phyloP scores from a whole-genome alignment of 2,329 filamentous ascomycete genomes.

The Claviceps sorghi region DNA sequence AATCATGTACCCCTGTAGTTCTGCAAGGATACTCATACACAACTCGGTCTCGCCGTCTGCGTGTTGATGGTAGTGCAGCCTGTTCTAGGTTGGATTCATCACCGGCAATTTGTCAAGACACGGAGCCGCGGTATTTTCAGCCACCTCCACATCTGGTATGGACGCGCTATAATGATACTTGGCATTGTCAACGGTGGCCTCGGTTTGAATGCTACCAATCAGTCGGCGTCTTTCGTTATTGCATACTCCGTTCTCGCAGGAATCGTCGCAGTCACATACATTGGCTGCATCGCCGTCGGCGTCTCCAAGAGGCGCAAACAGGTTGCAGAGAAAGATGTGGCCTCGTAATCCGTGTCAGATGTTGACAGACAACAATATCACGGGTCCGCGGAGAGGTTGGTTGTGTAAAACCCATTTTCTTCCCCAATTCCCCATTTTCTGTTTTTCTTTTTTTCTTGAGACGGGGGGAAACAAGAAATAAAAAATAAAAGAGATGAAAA shows the following conservation, averaged over 20 bases:
- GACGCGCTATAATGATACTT: conserved; percentile 40
- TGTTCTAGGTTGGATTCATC: conserved; percentile 42
- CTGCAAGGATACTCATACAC: conserved; percentile 37
- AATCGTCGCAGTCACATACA: conserved; percentile 32
- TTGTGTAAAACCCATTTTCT: not conserved
- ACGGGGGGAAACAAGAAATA: not conserved
- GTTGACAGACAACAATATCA: not conserved
- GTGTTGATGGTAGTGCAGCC: conserved; percentile 43
- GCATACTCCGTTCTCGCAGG: conserved; percentile 43
- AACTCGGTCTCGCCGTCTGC: conserved; percentile 40
- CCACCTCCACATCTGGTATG: conserved; percentile 48
- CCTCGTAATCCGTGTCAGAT: not conserved
- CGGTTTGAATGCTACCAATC: conserved; percentile 37
- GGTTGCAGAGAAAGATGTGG: not conserved
- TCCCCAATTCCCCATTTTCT: too few relatives aligned
- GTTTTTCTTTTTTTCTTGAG: not conserved
- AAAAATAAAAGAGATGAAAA: not conserved
- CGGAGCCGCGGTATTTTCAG: conserved; percentile 35
- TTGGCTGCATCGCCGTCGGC: conserved; percentile 8
- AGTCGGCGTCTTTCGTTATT: conserved; percentile 27
- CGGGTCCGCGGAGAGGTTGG: not conserved
- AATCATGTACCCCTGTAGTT: conserved; percentile 24
- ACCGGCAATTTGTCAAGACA: conserved; percentile 35
- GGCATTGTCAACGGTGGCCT: conserved; percentile 51
- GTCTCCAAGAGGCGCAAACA: not conserved